Evolutionary conservation across 192 early-diverging fungal genomes (phyloP).

Genomic region (Coemansia sp.): DNA sequence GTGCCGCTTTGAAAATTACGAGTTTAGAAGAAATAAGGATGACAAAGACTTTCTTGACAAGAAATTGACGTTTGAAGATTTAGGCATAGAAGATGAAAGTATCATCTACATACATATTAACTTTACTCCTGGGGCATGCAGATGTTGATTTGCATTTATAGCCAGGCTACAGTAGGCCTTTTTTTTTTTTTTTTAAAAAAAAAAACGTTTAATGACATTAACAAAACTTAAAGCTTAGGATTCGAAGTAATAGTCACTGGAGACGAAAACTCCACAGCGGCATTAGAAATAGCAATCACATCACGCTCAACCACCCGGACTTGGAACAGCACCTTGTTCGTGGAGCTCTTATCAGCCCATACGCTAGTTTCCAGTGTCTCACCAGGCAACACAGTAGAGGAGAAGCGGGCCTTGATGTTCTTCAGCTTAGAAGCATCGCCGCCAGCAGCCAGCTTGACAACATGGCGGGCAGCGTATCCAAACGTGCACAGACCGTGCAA

Average conservation of each 20-base stretch:
- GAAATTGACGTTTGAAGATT: too few relatives aligned
- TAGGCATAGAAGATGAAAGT: too few relatives aligned
- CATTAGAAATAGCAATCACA: slow-evolving; percentile 84
- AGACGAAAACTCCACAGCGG: slow-evolving; percentile 75
- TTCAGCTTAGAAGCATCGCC: slow-evolving; percentile 67
- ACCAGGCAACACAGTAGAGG: slow-evolving; percentile 87
- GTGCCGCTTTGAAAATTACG: too few relatives aligned
- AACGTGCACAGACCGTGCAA: slow-evolving; percentile 94
- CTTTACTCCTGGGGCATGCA: too few relatives aligned
- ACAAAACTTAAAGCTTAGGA: slow-evolving; percentile 33
- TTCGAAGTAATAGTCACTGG: slow-evolving; percentile 21
- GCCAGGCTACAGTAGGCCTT: too few relatives aligned
- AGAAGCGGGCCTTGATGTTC: slow-evolving; percentile 89
- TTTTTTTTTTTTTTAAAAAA: too few relatives aligned
- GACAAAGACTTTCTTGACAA: too few relatives aligned
- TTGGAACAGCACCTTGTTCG: slow-evolving; percentile 89
- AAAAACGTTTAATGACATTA: too few relatives aligned
- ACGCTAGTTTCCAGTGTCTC: slow-evolving; percentile 97
- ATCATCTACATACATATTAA: too few relatives aligned
- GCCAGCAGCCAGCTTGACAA: slow-evolving; percentile 74
- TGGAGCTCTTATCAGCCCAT: slow-evolving; percentile 75
- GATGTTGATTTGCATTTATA: too few relatives aligned
- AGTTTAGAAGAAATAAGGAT: too few relatives aligned
- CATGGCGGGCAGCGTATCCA: slow-evolving; percentile 88
- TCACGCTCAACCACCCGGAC: slow-evolving; percentile 92